These are phyloP conservation scores for Streptanthus diversifolius DNA, from an alignment of 345 rosid species.

Conservation along the genomic window DNA sequence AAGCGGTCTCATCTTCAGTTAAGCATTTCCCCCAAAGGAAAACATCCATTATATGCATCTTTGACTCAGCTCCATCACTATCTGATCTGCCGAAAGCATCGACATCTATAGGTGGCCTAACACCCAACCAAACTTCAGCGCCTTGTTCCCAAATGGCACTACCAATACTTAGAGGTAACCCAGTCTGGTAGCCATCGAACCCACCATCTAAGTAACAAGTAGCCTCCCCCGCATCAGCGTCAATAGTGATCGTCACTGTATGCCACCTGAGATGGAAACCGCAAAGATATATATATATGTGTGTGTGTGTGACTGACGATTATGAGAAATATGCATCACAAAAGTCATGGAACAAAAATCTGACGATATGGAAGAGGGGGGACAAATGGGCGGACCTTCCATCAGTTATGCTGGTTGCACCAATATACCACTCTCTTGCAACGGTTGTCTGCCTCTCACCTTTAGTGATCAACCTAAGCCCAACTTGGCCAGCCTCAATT, in stretches of 20 bases:
- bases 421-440: slow-evolving; percentile 93
- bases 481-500: slow-evolving; percentile 99
- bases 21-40: slow-evolving; percentile 98
- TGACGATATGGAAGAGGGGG: background rate
- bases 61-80: slow-evolving; percentile 97
- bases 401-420: slow-evolving; percentile 98
- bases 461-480: slow-evolving; percentile 86
- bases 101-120: slow-evolving; percentile 85
- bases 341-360: background rate
- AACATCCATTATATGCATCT: slow-evolving; percentile 99
- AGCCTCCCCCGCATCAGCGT: slow-evolving; percentile 92
- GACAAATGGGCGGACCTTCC: slow-evolving; percentile 69
- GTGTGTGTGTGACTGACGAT: slow-evolving; percentile 20
- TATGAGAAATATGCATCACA: slow-evolving; percentile 12
- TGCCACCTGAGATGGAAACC: slow-evolving; percentile 75
- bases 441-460: slow-evolving; percentile 90
- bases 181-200: slow-evolving; percentile 83
- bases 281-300: background rate
- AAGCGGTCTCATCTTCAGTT: slow-evolving; percentile 84
- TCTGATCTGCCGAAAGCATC: slow-evolving; percentile 99
- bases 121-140: slow-evolving; percentile 92
- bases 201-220: slow-evolving; percentile 98
- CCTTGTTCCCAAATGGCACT: slow-evolving; percentile 84
- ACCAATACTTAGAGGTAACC: slow-evolving; percentile 59
- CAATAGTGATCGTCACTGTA: slow-evolving; percentile 91